Conservation (phyloP, 768 basidiomycete genomes). For the Mycena latifolia region DNA sequence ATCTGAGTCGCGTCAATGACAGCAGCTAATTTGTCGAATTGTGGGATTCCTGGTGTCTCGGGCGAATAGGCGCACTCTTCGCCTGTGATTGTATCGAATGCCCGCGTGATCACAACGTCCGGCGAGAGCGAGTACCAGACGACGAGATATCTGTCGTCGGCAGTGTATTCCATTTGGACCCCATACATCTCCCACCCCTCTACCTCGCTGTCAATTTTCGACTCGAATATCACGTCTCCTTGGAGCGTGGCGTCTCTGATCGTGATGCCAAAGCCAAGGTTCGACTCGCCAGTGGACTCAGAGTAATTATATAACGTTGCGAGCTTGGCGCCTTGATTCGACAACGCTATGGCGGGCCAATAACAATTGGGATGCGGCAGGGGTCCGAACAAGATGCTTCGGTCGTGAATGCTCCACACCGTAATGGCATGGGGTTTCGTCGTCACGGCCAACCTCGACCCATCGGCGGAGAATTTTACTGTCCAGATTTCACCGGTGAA, state of each 20-base stretch:
- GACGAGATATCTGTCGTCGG: not conserved
- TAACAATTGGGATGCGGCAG: not conserved
- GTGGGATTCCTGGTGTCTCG: not conserved
- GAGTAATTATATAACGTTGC: not conserved
- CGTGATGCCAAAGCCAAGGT: not conserved
- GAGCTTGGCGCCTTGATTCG: not conserved
- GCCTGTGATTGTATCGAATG: not conserved
- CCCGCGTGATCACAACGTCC: not conserved
- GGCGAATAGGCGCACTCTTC: not conserved
- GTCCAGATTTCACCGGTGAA: not conserved
- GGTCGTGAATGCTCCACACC: not conserved
- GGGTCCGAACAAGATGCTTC: not conserved
- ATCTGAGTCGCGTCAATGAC: not conserved
- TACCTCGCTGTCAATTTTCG: not conserved
- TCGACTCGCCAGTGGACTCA: not conserved
- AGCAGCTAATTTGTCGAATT: not conserved
- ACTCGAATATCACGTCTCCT: not conserved
- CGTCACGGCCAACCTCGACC: not conserved
- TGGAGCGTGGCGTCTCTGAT: not conserved
- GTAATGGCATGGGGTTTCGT: not conserved
- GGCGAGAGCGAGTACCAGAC: not conserved
- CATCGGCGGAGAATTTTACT: not conserved
- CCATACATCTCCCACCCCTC: not conserved
- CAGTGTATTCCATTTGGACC: not conserved
- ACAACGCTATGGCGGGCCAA: not conserved